Percentiles rank a stretch among this genome's conserved stretches.
These are phyloP conservation scores for Debaryomyces psychrophilus DNA, from an alignment of 1,139 yeast genomes.

Conservation along the genomic window DNA sequence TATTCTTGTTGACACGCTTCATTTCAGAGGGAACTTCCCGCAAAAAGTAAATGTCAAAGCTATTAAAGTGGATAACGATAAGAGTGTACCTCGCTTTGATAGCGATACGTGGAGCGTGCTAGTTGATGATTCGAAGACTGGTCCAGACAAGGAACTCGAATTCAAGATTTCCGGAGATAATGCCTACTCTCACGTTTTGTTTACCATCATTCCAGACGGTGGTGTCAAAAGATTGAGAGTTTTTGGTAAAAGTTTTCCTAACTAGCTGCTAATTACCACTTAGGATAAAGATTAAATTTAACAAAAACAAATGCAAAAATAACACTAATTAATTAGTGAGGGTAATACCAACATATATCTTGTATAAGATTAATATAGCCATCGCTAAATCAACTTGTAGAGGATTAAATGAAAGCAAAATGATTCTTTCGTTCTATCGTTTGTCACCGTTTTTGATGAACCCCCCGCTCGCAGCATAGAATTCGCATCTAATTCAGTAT, in stretches of 20 bases:
- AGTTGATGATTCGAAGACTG: slow-evolving; percentile 72
- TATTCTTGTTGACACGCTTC: slow-evolving; percentile 85
- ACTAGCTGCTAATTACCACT: background rate
- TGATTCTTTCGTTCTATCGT: background rate
- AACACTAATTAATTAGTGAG: background rate
- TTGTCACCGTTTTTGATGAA: background rate
- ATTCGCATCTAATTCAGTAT: background rate
- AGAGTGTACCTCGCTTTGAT: slow-evolving; percentile 37
- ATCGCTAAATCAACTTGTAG: background rate
- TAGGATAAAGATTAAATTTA: no score
- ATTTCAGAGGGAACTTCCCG: slow-evolving; percentile 92
- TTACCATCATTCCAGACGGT: slow-evolving; percentile 92
- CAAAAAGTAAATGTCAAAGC: slow-evolving; percentile 71
- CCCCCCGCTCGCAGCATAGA: background rate
- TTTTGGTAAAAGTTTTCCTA: slow-evolving; percentile 55
- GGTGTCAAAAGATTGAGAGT: slow-evolving; percentile 91
- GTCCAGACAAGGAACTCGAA: slow-evolving; percentile 77
- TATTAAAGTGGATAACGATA: slow-evolving; percentile 39
- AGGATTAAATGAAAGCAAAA: background rate
- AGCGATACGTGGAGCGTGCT: slow-evolving; percentile 61
- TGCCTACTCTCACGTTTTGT: slow-evolving; percentile 64
- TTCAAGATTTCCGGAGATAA: slow-evolving; percentile 39
- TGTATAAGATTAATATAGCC: background rate
- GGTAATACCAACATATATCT: background rate
- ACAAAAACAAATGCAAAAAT: background rate